A percentile compares a stretch with the other conserved stretches of the same genome.
Conservation (phyloP, 331 rosid genomes). For the Prunus yedoensis region DNA sequence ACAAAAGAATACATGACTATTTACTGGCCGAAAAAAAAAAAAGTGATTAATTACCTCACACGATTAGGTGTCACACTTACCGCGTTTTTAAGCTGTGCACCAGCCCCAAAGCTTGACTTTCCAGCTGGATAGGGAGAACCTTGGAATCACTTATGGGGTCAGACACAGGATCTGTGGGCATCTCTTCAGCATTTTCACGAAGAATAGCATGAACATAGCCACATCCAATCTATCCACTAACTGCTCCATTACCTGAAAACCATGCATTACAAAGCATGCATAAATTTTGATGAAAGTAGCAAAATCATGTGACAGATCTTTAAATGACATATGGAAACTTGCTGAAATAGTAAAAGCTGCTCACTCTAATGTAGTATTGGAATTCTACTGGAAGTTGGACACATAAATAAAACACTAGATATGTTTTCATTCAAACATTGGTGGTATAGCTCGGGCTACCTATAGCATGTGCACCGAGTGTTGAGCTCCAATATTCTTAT, state of each 20-base stretch:
- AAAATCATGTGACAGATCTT: not conserved
- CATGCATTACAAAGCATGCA: slow-evolving; percentile 16
- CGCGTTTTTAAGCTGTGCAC: slow-evolving; percentile 83
- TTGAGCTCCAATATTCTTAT: not conserved
- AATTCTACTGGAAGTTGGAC: not conserved
- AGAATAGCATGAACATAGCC: slow-evolving; percentile 95
- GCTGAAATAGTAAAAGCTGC: not conserved
- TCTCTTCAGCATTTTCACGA: slow-evolving; percentile 85
- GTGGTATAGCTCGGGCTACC: not conserved
- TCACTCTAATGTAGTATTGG: not conserved
- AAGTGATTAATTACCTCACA: slow-evolving; percentile 2
- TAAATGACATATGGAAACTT: not conserved
- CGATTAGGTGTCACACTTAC: slow-evolving; percentile 44
- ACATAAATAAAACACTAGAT: not conserved
- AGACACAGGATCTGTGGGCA: slow-evolving; percentile 93
- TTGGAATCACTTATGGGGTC: slow-evolving; percentile 87
- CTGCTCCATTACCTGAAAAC: slow-evolving; percentile 77
- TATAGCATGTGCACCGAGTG: slow-evolving; percentile 2
- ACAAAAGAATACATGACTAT: not conserved
- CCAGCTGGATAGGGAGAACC: slow-evolving; percentile 91
- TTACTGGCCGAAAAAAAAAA: not conserved
- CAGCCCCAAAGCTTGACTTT: slow-evolving; percentile 83
- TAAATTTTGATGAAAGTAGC: slow-evolving; percentile 8
- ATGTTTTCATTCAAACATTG: not conserved
- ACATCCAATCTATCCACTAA: slow-evolving; percentile 76